phyloP scores from a whole-genome alignment of 2,329 filamentous ascomycete species.

The Cladophialophora bantiana region DNA sequence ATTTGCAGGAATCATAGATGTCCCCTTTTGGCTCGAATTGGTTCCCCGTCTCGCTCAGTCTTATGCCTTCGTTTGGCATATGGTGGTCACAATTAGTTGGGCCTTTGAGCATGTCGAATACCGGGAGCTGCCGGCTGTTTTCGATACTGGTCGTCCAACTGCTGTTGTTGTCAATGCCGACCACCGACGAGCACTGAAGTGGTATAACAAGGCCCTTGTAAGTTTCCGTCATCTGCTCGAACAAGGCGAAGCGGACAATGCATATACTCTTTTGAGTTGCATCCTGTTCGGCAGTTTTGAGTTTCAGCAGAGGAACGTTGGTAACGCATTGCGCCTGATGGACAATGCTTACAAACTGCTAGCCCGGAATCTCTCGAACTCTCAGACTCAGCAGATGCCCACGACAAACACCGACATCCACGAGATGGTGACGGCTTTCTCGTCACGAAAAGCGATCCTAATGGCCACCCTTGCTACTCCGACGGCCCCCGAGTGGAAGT shows the following conservation, averaged over 20 bases:
- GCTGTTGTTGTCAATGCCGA: slow-evolving; percentile 2
- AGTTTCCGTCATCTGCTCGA: slow-evolving; percentile 23
- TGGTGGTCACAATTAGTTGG: slow-evolving; percentile 48
- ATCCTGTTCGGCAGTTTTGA: slow-evolving; percentile 36
- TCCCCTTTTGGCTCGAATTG: slow-evolving; percentile 47
- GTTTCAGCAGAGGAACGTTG: slow-evolving; percentile 45
- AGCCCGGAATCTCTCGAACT: slow-evolving; percentile 17
- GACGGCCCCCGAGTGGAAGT: slow-evolving; percentile 21
- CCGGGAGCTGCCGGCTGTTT: slow-evolving; percentile 8
- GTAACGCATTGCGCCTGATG: slow-evolving; percentile 43
- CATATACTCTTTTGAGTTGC: slow-evolving; percentile 34
- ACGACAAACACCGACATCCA: slow-evolving; percentile 11
- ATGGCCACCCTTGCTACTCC: slow-evolving; percentile 25
- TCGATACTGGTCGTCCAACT: background rate
- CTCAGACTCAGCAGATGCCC: background rate
- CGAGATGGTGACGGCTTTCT: slow-evolving; percentile 29
- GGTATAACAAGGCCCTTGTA: slow-evolving; percentile 31
- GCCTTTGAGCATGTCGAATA: slow-evolving; percentile 44
- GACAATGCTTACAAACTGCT: slow-evolving; percentile 31
- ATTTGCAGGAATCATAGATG: slow-evolving; percentile 46
- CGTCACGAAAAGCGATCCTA: slow-evolving; percentile 25
- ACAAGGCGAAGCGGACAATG: slow-evolving; percentile 20
- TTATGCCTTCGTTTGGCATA: slow-evolving; percentile 50
- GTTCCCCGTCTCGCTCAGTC: slow-evolving; percentile 47
- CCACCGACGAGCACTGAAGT: slow-evolving; percentile 31